phyloP scores from a whole-genome alignment of 768 basidiomycete species.

The Serendipita indica region DNA sequence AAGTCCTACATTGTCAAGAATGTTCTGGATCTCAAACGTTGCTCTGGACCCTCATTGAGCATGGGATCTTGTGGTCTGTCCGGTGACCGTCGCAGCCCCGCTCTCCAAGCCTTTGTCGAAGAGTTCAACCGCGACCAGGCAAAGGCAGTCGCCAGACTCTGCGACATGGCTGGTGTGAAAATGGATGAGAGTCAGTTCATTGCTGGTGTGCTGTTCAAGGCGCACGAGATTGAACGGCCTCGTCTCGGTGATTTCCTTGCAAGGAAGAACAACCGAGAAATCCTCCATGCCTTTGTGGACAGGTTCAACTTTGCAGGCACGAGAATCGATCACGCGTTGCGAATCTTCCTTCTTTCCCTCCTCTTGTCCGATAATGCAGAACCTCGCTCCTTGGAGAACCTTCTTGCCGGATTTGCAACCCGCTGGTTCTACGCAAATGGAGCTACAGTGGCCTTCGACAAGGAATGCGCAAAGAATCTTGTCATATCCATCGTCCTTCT shows the following conservation, averaged over 20 bases:
- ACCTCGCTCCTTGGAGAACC: slow-evolving; percentile 40
- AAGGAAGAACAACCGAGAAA: slow-evolving; percentile 51
- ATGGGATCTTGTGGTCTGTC: slow-evolving; percentile 35
- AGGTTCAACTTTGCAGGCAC: slow-evolving; percentile 73
- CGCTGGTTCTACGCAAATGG: slow-evolving; percentile 88
- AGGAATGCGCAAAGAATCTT: slow-evolving; percentile 60
- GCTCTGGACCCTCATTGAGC: slow-evolving; percentile 3
- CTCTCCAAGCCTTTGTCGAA: slow-evolving; percentile 13
- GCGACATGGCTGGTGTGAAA: not conserved
- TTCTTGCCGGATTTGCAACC: slow-evolving; percentile 72
- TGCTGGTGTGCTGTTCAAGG: slow-evolving; percentile 69
- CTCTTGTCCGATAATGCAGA: slow-evolving; percentile 37
- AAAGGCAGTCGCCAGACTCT: slow-evolving; percentile 22
- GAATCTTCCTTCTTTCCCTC: slow-evolving; percentile 75
- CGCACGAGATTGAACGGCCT: slow-evolving; percentile 65
- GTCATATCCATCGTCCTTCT: slow-evolving; percentile 73
- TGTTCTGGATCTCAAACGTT: slow-evolving; percentile 49
- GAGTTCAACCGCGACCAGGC: slow-evolving; percentile 20
- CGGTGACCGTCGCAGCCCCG: slow-evolving; percentile 23
- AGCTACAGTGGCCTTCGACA: slow-evolving; percentile 61
- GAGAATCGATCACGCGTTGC: slow-evolving; percentile 75
- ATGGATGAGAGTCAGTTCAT: slow-evolving; percentile 41
- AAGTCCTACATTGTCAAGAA: slow-evolving; percentile 80
- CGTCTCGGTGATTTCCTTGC: slow-evolving; percentile 76
- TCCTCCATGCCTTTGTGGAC: slow-evolving; percentile 74